Evolutionary conservation across 306 rosid species (phyloP), one percentile per base, ranked within the genome.

Genomic region (Aeschynomene evenia): DNA sequence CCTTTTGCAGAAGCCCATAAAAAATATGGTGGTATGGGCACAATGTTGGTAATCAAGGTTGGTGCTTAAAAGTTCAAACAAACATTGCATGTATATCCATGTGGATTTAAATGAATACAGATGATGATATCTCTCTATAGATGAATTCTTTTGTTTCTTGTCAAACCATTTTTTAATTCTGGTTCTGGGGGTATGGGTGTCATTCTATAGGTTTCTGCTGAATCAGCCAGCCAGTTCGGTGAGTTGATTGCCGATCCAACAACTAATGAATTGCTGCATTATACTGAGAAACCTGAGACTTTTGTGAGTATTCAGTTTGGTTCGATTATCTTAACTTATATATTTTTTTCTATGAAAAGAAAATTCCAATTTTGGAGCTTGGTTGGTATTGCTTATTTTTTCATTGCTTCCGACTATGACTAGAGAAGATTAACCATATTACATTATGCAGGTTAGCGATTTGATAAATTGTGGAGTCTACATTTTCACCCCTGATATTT

Each of bases 271-370:
- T 82, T 94, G 74, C 81, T 94, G 88, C 99, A 94, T 81, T 94
- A 94, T 82, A 88, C 99, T 1, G 99, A 94, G 80, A 94, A 94
- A 75, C 99, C 99, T 8, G 99, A 94, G 66, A 94, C 97, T 56
- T 94, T 94, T 75, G 99, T 94, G 73, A 79, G 86, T 82, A 74
- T 53, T 49, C 43, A 18, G 20, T 78, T 71, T 77, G 29, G 62
- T 57, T 72, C 14, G 11, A 63, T 63, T 70, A 31, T 31, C 55
- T 26, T 48, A 9, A 7, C 29, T 37, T 54, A 31, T 12, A 49
- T 55, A 20, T 12, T 6, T 62, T 16, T 13, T 59, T 4, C 9
- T 2, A 9, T 15, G 46, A 15, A 23, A 51, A 51, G 60, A 20
- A 59, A 19, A 22, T 21, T 59, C 7, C 15, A 21, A 20, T 23